Conservation (phyloP, 352 stramenopile genomes). For the Globisporangium nagaii region DNA sequence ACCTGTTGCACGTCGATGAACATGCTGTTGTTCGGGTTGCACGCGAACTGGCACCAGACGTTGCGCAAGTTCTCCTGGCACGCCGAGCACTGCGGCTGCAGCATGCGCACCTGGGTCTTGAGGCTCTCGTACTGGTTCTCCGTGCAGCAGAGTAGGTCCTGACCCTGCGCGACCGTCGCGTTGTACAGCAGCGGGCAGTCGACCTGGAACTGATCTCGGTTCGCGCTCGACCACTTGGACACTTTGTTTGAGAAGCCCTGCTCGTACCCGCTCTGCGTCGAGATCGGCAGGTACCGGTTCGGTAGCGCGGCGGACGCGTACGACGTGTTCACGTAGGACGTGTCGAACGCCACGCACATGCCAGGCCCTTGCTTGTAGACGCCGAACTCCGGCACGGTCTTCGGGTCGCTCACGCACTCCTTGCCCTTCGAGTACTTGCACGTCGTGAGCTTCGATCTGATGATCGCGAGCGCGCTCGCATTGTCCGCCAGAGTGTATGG, state of each 20-base stretch:
- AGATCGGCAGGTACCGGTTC: constrained; percentile 66
- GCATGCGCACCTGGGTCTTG: constrained; percentile 51
- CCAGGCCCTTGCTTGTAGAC: constrained; percentile 41
- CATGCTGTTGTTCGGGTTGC: constrained; percentile 72
- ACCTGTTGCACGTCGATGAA: constrained; percentile 72
- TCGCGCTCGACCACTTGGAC: constrained; percentile 51
- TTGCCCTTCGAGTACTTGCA: constrained; percentile 65
- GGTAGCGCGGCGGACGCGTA: constrained; percentile 25
- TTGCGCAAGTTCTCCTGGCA: constrained; percentile 77
- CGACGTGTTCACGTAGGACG: constrained; percentile 48
- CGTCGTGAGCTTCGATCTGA: constrained; percentile 43
- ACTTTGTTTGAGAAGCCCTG: constrained; percentile 70
- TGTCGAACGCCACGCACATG: constrained; percentile 60
- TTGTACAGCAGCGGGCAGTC: constrained; percentile 74
- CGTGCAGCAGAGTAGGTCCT: constrained; percentile 72
- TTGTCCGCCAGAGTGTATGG: constrained; percentile 33
- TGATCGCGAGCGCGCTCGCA: constrained; percentile 22
- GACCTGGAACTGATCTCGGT: constrained; percentile 55
- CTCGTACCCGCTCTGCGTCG: constrained; percentile 37
- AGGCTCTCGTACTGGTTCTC: constrained; percentile 66
- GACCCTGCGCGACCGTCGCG: constrained; percentile 35
- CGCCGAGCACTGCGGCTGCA: constrained; percentile 50
- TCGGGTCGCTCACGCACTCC: constrained; percentile 55
- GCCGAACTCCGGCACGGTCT: constrained; percentile 37
- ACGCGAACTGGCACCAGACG: constrained; percentile 77